Conservation (phyloP, 352 stramenopile genomes). For the Phytophthora colocasiae region DNA sequence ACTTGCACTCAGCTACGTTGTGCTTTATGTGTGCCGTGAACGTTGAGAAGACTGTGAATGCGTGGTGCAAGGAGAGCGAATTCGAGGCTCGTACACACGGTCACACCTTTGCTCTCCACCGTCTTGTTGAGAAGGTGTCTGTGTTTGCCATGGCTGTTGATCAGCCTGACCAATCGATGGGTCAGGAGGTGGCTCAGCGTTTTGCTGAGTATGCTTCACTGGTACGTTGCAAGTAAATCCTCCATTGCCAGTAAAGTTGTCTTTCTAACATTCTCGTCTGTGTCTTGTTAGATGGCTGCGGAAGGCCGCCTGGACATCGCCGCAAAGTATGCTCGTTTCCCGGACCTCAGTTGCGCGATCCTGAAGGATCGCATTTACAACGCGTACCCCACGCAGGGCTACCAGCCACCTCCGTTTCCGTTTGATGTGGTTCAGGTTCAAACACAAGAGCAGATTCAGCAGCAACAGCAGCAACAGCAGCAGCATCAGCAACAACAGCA, state of each 20-base stretch:
- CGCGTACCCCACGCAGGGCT: conserved; percentile 74
- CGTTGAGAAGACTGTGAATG: conserved; percentile 85
- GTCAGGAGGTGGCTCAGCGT: conserved; percentile 85
- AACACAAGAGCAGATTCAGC: conserved; percentile 61
- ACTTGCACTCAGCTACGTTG: conserved; percentile 92
- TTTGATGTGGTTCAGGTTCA: conserved; percentile 83
- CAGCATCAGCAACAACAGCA: conserved; percentile 38
- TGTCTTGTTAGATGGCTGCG: conserved; percentile 81
- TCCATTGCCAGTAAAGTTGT: background rate
- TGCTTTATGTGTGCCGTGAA: conserved; percentile 98
- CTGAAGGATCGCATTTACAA: conserved; percentile 91
- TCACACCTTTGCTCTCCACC: conserved; percentile 90
- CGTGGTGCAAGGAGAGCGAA: conserved; percentile 92
- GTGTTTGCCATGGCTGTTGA: conserved; percentile 93
- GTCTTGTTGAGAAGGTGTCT: conserved; percentile 97
- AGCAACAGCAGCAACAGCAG: conserved; percentile 58
- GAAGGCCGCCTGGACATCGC: conserved; percentile 94
- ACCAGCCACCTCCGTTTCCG: conserved; percentile 84
- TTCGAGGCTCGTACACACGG: conserved; percentile 71
- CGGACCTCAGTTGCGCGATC: conserved; percentile 79
- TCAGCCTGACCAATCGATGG: conserved; percentile 86
- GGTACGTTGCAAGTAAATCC: conserved; percentile 11
- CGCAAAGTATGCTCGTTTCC: conserved; percentile 92
- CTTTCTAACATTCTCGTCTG: conserved; percentile 1
- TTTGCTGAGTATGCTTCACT: conserved; percentile 92